A percentile compares a stretch with the other conserved stretches of the same genome.
phyloP scores from a whole-genome alignment of 805 yeast species.

The Ogataea polymorpha region DNA sequence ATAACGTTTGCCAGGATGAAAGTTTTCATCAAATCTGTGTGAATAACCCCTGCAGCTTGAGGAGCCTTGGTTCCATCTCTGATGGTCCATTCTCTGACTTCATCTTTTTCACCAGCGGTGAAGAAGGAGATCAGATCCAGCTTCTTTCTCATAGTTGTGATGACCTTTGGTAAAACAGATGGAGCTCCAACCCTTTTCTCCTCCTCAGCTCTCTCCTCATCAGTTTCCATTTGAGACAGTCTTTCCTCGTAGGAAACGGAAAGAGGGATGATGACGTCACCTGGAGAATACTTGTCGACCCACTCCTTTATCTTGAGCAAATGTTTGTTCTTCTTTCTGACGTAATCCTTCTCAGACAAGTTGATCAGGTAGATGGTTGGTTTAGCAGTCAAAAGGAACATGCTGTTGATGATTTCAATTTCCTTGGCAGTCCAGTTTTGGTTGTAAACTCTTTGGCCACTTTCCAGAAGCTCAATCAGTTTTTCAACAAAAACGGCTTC shows the following conservation, averaged over 20 bases:
- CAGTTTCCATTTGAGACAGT: conserved; percentile 81
- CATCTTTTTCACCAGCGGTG: conserved; percentile 76
- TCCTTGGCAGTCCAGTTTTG: conserved; percentile 62
- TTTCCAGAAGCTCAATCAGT: conserved; percentile 60
- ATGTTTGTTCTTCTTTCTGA: conserved; percentile 50
- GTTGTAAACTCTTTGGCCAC: conserved; percentile 59
- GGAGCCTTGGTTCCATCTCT: conserved; percentile 75
- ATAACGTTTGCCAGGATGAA: conserved; percentile 76
- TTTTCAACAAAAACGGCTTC: conserved; percentile 56
- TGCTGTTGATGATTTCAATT: conserved; percentile 61
- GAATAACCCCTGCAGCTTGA: conserved; percentile 88
- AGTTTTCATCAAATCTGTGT: conserved; percentile 77
- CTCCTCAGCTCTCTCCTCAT: conserved; percentile 38
- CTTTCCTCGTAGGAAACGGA: conserved; percentile 91
- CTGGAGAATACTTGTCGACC: conserved; percentile 66
- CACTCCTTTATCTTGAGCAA: conserved; percentile 53
- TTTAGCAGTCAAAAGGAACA: conserved; percentile 79
- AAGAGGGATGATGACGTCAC: conserved; percentile 85
- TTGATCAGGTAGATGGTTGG: conserved; percentile 81
- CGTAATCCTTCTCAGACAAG: conserved; percentile 67
- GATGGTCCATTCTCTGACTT: conserved; percentile 88
- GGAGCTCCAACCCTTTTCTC: conserved; percentile 36
- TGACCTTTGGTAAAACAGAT: conserved; percentile 61
- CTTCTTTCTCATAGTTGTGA: conserved; percentile 61
- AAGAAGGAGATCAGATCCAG: conserved; percentile 76